Base-by-base conservation (phyloP, 768 basidiomycete species). In the Phylloporus sp. region DNA sequence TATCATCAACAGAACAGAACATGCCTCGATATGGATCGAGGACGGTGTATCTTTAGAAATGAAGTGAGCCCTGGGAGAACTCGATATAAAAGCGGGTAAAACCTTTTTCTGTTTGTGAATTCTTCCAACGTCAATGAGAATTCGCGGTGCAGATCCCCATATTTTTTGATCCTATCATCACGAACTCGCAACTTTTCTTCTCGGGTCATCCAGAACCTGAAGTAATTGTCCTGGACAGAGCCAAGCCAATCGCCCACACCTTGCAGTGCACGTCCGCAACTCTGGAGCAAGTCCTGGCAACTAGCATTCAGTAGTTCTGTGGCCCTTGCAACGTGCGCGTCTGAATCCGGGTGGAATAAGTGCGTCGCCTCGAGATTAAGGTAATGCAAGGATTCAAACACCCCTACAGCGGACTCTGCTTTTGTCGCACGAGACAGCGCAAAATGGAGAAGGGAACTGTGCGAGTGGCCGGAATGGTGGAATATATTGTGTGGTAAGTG, bases 361-460 rank as follows among this genome's bases (percentile, higher is more conserved):
- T 77, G 67, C 27, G 68, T 77, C 23, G 79, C 76, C 61, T 89
- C 86, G 4, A 89, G 70, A 54, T 88, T 80, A 52, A 88, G 70
- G 62, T 88, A 89, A 28, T 80, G 69, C 58, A 87, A 82, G 4
- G 79, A 80, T 70, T 89, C 87, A 53, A 89, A 89, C 13, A 86
- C 80, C 2, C 85, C 88, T 1, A 89, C 88, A 1, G 78, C 78
- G 28, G 75, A 71, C 59, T 88, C 83, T n/a, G 56, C 58, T 55
- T 66, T 72, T 24, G 62, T 53, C 12, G 57, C 50, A 27, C 60
- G 70, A 28, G 65, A 61, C 13, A 72, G 53, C 0, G 77, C 63
- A 10, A 74, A 51, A 47, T 74, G 73, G 29, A 76, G 61, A 18
- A 78, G 59, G 11, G 76, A 73, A 10, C 67, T 62, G 29, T 77